Conservation (phyloP, 495 filamentous ascomycete genomes). For the Platismatia glauca region DNA sequence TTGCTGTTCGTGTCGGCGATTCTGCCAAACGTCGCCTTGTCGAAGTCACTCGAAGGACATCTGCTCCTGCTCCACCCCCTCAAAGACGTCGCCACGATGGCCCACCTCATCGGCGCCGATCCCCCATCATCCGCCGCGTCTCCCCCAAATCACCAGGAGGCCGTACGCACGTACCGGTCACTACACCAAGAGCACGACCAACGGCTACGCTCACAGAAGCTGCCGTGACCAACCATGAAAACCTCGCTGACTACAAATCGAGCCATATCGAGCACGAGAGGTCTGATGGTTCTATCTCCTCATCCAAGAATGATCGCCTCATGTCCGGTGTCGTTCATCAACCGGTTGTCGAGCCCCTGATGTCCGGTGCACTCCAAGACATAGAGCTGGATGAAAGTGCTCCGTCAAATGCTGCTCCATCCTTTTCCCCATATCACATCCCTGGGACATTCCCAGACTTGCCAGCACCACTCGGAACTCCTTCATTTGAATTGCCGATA, state of each 20-base stretch:
- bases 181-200: not conserved
- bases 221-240: not conserved
- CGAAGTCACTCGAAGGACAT: not conserved
- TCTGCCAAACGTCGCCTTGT: slow-evolving; percentile 11
- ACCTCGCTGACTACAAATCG: not conserved
- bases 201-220: not conserved
- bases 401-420: not conserved
- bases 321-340: not conserved
- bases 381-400: not conserved
- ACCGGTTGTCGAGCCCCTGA: not conserved
- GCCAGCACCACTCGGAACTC: not conserved
- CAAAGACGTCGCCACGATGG: not conserved
- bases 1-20: not conserved
- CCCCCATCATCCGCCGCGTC: not conserved
- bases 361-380: not conserved
- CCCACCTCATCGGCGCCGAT: not conserved
- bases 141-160: not conserved
- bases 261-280: not conserved
- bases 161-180: not conserved
- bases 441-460: not conserved
- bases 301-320: not conserved
- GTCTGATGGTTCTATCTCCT: not conserved
- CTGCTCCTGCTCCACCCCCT: not conserved
- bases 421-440: not conserved
- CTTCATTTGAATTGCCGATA: not conserved